Evolutionary conservation across 106 monocot species (phyloP).

Genomic region (Dioscorea dumetorum): DNA sequence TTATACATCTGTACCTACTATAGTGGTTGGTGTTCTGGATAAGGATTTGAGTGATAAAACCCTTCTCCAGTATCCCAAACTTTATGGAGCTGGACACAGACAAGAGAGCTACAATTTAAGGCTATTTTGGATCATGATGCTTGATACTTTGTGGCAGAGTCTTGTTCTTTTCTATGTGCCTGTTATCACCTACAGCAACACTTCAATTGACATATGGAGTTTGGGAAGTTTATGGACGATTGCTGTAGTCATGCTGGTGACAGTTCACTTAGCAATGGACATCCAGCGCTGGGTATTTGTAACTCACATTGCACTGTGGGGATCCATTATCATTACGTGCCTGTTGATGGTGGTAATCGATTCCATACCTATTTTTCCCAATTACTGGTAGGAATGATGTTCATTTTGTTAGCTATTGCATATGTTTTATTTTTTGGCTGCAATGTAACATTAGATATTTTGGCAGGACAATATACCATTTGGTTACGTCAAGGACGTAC

Average conservation of each 20-base stretch:
- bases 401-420: neutral
- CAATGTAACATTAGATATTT: neutral
- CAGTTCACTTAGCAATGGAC: constrained; percentile 93
- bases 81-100: constrained; percentile 79
- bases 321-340: constrained; percentile 71
- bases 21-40: constrained; percentile 87
- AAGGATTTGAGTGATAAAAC: constrained; percentile 87
- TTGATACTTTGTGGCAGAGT: constrained; percentile 96
- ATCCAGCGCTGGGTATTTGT: constrained; percentile 73
- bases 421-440: constrained; percentile 8
- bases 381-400: constrained; percentile 64
- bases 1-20: constrained; percentile 90
- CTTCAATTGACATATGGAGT: constrained; percentile 90
- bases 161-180: constrained; percentile 94
- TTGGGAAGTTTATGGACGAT: constrained; percentile 95
- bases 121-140: constrained; percentile 94
- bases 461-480: constrained; percentile 90
- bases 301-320: constrained; percentile 88
- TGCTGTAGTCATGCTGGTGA: constrained; percentile 90
- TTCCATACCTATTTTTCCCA: constrained; percentile 81
- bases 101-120: constrained; percentile 88
- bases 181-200: constrained; percentile 62
- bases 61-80: constrained; percentile 76
- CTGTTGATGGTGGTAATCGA: constrained; percentile 82
- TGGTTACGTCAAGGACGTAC: constrained; percentile 54